A percentile compares a stretch with the other conserved stretches of the same genome.
Conservation (phyloP, 805 yeast species). For the Ogataea parapolymorpha region DNA sequence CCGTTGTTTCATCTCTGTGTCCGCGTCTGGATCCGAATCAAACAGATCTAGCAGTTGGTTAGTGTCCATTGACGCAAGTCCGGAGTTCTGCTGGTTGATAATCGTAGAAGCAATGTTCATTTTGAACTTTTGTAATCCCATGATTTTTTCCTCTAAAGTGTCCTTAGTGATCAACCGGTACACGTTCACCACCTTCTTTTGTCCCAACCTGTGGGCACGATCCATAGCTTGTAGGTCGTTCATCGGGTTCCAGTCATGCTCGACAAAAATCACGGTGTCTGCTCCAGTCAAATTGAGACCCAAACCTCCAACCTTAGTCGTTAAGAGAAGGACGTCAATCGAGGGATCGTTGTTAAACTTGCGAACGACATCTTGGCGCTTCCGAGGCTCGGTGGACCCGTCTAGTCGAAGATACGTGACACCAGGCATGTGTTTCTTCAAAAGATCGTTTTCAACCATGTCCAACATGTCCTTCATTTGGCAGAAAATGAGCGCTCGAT, state of each 20-base stretch:
- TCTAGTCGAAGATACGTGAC: constrained; percentile 94
- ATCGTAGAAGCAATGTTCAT: constrained; percentile 96
- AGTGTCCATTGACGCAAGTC: constrained; percentile 93
- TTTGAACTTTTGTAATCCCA: constrained; percentile 97
- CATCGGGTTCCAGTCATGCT: constrained; percentile 99
- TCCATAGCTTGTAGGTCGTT: constrained; percentile 99
- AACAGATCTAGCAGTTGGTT: constrained; percentile 88
- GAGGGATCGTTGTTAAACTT: constrained; percentile 96
- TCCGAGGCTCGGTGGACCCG: constrained; percentile 90
- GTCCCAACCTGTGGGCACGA: constrained; percentile 96
- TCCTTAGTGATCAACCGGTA: constrained; percentile 89
- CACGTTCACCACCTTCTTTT: constrained; percentile 95
- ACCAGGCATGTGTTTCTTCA: constrained; percentile 79
- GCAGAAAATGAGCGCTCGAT: constrained; percentile 91
- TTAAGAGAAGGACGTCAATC: constrained; percentile 83
- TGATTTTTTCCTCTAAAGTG: constrained; percentile 93
- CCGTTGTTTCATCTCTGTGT: constrained; percentile 18
- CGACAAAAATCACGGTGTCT: constrained; percentile 98
- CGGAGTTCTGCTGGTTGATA: constrained; percentile 96
- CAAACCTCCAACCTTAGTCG: constrained; percentile 98
- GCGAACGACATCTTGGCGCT: constrained; percentile 85
- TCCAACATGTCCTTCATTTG: constrained; percentile 97
- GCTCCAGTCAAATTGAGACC: constrained; percentile 98
- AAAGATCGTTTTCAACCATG: constrained; percentile 86
- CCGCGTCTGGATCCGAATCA: constrained; percentile 57